Conservation (phyloP, 2,329 filamentous ascomycete genomes). For the Thyridium curvatum region DNA sequence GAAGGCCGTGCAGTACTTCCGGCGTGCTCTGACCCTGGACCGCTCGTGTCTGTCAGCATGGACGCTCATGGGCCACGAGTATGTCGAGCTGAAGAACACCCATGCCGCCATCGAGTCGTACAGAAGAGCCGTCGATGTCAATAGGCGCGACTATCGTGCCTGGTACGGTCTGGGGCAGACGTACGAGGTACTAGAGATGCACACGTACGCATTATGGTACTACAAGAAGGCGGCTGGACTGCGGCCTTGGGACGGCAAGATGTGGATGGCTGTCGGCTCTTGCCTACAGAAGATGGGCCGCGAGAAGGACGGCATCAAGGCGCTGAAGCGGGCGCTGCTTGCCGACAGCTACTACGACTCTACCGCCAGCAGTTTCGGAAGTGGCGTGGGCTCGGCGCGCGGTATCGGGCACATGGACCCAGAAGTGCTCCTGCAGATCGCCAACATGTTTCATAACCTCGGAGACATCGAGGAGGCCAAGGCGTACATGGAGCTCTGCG, state of each 20-base stretch:
- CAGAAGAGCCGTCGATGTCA: conserved; percentile 88
- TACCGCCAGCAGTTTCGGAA: conserved; percentile 48
- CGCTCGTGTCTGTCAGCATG: conserved; percentile 88
- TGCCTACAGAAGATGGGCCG: conserved; percentile 88
- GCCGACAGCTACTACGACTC: conserved; percentile 79
- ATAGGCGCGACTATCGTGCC: conserved; percentile 90
- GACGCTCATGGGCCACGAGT: conserved; percentile 99
- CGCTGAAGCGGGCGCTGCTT: conserved; percentile 84
- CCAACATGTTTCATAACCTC: conserved; percentile 77
- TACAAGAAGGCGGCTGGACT: conserved; percentile 92
- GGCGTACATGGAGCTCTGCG: conserved; percentile 91
- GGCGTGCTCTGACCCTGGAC: conserved; percentile 83
- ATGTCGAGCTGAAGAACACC: conserved; percentile 97
- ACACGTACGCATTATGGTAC: conserved; percentile 94
- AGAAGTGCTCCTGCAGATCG: conserved; percentile 85
- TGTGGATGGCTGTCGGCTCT: conserved; percentile 95
- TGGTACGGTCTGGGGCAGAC: conserved; percentile 98
- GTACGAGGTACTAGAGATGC: conserved; percentile 97
- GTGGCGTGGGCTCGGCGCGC: conserved; percentile 28
- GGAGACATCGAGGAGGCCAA: conserved; percentile 74
- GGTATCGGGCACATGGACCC: conserved; percentile 65
- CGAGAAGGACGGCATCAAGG: conserved; percentile 85
- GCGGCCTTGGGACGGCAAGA: conserved; percentile 93
- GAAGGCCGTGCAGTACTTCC: conserved; percentile 97
- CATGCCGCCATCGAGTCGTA: conserved; percentile 98